Conservation (phyloP, 495 filamentous ascomycete genomes). For the Trichoderma gamsii region DNA sequence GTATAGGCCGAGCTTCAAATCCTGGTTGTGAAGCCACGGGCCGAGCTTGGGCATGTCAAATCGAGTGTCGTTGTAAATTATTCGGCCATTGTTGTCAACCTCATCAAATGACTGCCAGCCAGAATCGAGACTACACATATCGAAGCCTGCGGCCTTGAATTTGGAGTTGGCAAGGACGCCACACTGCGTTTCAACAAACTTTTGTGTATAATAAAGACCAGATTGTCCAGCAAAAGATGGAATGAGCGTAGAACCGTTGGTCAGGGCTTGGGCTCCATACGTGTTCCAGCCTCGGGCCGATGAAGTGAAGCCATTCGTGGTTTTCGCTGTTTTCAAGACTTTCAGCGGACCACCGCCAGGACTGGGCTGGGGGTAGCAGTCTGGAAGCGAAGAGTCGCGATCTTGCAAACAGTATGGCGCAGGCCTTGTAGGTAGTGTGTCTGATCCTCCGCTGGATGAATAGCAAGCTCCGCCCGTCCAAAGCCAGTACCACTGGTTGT, state of each 20-base stretch:
- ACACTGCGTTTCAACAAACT: constrained; percentile 21
- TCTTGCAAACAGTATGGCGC: constrained; percentile 18
- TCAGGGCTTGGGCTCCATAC: constrained; percentile 12
- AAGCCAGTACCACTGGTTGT: constrained; percentile 21
- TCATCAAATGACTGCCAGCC: constrained; percentile 25
- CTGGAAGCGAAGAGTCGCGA: constrained; percentile 16
- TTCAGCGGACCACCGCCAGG: constrained; percentile 15
- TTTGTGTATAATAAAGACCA: constrained; percentile 23
- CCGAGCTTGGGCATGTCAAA: constrained; percentile 24
- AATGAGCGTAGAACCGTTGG: constrained; percentile 16
- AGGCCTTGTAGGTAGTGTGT: constrained; percentile 5
- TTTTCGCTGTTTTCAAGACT: constrained; percentile 18
- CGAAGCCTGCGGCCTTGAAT: constrained; percentile 21
- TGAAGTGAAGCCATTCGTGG: constrained; percentile 6
- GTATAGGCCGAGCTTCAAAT: constrained; percentile 27
- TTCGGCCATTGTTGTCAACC: constrained; percentile 27
- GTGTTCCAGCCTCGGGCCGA: constrained; percentile 13
- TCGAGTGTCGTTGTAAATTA: constrained; percentile 22
- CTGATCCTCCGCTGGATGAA: not conserved
- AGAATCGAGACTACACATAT: constrained; percentile 27
- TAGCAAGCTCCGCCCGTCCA: constrained; percentile 17
- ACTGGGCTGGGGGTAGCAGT: constrained; percentile 18
- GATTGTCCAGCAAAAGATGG: constrained; percentile 18
- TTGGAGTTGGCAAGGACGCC: constrained; percentile 19
- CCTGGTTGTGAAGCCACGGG: constrained; percentile 23